Base-by-base conservation (phyloP, 2,329 filamentous ascomycete species). In the Penicillium sp. region DNA sequence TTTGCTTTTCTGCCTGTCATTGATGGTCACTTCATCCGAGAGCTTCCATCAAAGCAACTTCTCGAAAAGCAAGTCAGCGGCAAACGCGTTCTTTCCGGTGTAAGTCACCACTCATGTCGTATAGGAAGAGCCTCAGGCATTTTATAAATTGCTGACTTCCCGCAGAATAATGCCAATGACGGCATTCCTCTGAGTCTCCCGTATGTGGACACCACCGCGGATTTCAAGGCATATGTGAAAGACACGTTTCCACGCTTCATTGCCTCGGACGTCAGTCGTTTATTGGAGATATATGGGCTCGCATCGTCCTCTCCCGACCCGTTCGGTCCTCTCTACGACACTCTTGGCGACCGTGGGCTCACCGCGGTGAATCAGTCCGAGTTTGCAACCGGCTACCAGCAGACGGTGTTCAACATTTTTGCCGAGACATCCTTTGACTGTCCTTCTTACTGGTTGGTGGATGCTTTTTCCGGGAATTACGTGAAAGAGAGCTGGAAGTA, bases 401-500 rank as follows among this genome's bases (percentile, higher is more conserved):
- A 87, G 63, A 77, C 79, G 26, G 81, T 77, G 1, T 58, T 68
- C 47, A 82, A 84, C 64, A 78, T 86, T 46, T 82, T 81, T 60
- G 81, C 79, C 42, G 84, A 87, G 67, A 75, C 78, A 1, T 81
- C 81, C 2, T 85, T 85, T 59, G 74, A 81, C 46, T 86, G 84
- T 65, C 80, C 83, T 0, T 77, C 80, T 0, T 85, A 85, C 68
- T 85, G 82, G 83, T 69, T 85, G 53, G 78, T 79, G 2, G 73
- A 79, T 39, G 81, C 80, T 3, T 85, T 77, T 57, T 55, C 56
- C 8, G 72, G 51, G 21, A 47, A 61, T 11, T 58, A 59, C 11
- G 63, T 54, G 13, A 69, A 72, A 4, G 59, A 73, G 29, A 72
- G 74, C 3, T 83, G 76, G 72, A 79, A 78, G 43, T 83, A 82